Evolutionary conservation across 2,329 filamentous ascomycete genomes (phyloP), one percentile per base, ranked within the genome.

Genomic region (Colletotrichum limetticola): DNA sequence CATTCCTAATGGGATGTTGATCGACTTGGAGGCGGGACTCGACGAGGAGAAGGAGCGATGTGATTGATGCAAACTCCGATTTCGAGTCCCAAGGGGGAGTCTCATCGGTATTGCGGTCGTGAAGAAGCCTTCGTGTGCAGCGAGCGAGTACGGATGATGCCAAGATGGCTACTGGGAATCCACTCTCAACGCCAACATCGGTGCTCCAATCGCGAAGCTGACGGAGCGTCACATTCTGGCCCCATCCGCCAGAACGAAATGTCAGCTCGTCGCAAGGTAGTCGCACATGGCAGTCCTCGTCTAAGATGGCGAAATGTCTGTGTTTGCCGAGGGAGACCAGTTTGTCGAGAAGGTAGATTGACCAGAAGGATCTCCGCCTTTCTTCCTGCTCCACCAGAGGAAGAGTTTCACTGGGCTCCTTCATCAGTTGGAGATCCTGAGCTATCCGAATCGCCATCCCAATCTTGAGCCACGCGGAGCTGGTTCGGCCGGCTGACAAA

Each of bases 361-460:
- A 84, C 82, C 82, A 84, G 59, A 83, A 84, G 0, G 80, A 77
- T 12, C 79, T 74, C 5, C 82, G 75, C n/a, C 80, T 76, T 68
- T 83, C 82, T 66, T 82, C 81, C 60, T 77, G 75, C 28, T 82
- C 77, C 5, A 72, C 62, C 16, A 61, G 65, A 4, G 75, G 37
- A 6, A 81, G 75, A 35, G 57, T n/a, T 0, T 46, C 8, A 0
- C 74, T 63, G 1, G 80, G 79, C 52, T 83, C 82, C 8, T 76
- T 61, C 77, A 81, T 82, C 37, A 83, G 77, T 14, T 55, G 37
- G 37, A 42, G 37, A 16, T 42, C 37, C 37, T 42, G 37, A 1
- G 37, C 37, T 42, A 42, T 42, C 37, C 37, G 37, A 8, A 42
- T 42, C 37, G 37, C 37, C 37, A 42, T 42, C 16, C 37, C 37